Conservation (phyloP, 345 rosid genomes). For the thale cress (Arabidopsis thaliana) region TAIR10.1 NC_003070.9:790001-790500, state of each 20-base stretch:
- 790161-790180: slow-evolving; percentile 46
- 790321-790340: slow-evolving; percentile 60
- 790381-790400: slow-evolving; percentile 59
- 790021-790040: background rate
- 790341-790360: slow-evolving; percentile 66
- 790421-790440: slow-evolving; percentile 63
- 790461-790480: slow-evolving; percentile 56
- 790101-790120: slow-evolving; percentile 33
- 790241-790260: slow-evolving; percentile 58
- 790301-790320: slow-evolving; percentile 71
- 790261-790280: slow-evolving; percentile 63
- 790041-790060: slow-evolving; percentile 31
- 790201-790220: slow-evolving; percentile 61
- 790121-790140: background rate
- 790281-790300: slow-evolving; percentile 60
- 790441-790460: slow-evolving; percentile 71
- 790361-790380: slow-evolving; percentile 58
- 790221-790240: slow-evolving; percentile 70
- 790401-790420: slow-evolving; percentile 55
- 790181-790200: slow-evolving; percentile 67
- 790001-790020: slow-evolving; percentile 27
- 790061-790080: background rate
- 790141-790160: slow-evolving; percentile 11
- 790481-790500: slow-evolving; percentile 49
- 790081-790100: background rate